Percentiles rank a stretch among this genome's conserved stretches.
Evolutionary conservation across 2,329 filamentous ascomycete species (phyloP).

Genomic region (Ophiostoma fasciatum): DNA sequence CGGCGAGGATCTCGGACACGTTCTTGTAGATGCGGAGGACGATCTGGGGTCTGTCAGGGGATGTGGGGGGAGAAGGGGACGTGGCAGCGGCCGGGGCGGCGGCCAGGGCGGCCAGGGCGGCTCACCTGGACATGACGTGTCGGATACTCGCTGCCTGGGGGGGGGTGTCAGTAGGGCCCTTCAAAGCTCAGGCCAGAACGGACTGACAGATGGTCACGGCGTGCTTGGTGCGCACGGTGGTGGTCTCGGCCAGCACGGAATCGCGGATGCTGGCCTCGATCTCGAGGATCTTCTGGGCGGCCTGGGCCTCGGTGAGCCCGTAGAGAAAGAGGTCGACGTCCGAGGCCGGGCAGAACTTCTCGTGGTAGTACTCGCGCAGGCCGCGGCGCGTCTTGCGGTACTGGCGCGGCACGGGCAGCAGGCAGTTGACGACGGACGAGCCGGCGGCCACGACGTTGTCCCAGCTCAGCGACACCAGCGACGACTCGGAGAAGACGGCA

Average conservation of each 20-base stretch:
- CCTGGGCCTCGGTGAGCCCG: constrained; percentile 60
- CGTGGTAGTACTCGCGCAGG: constrained; percentile 63
- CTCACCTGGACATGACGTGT: constrained; percentile 62
- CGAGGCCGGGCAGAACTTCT: constrained; percentile 65
- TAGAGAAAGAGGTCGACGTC: constrained; percentile 83
- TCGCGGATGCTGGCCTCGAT: constrained; percentile 66
- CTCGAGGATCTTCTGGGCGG: constrained; percentile 68
- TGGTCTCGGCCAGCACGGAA: constrained; percentile 68
- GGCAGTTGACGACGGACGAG: constrained; percentile 64
- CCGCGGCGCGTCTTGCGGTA: constrained; percentile 47
- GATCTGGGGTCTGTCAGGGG: constrained; percentile 37
- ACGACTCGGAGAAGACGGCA: constrained; percentile 65
- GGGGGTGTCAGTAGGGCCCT: no score
- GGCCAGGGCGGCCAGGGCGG: no score
- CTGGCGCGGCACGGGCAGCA: constrained; percentile 53
- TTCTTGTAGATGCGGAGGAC: constrained; percentile 77
- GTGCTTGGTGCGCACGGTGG: constrained; percentile 73
- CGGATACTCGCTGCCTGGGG: constrained; percentile 57
- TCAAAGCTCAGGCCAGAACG: no score
- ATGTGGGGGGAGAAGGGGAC: no score
- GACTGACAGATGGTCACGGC: constrained; percentile 69
- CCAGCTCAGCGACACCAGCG: constrained; percentile 65
- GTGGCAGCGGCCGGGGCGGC: no score
- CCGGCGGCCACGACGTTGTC: constrained; percentile 69
- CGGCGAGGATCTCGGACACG: constrained; percentile 69